Evolutionary conservation across 306 rosid species (phyloP).

Genomic region (Vigna unguiculata): DNA sequence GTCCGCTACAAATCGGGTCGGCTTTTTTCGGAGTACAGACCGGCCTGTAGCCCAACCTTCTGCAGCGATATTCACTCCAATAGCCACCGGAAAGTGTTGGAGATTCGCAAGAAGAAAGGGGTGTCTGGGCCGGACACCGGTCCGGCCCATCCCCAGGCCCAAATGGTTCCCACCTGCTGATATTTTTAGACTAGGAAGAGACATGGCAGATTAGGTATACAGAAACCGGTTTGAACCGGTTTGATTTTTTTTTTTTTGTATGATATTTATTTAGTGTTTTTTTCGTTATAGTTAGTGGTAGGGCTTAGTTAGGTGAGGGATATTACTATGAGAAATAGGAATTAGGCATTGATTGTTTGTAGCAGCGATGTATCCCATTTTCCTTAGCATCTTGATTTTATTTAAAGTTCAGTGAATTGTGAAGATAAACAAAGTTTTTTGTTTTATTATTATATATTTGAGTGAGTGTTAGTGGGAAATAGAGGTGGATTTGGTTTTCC

Average conservation of each 20-base stretch:
- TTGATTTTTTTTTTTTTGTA: constrained; percentile 33
- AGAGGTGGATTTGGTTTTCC: constrained; percentile 8
- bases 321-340: constrained; percentile 45
- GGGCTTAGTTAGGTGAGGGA: constrained; percentile 34
- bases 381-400: constrained; percentile 31
- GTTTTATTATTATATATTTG: no score
- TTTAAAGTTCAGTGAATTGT: constrained; percentile 6
- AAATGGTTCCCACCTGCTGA: constrained; percentile 61
- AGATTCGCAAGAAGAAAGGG: constrained; percentile 78
- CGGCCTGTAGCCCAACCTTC: constrained; percentile 95
- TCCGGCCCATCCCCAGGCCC: constrained; percentile 35
- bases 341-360: constrained; percentile 48
- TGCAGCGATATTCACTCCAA: constrained; percentile 75
- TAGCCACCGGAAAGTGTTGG: constrained; percentile 90
- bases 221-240: constrained; percentile 48
- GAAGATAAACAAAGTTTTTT: neutral
- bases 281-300: constrained; percentile 34
- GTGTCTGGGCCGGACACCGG: constrained; percentile 50
- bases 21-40: constrained; percentile 91
- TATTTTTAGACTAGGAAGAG: constrained; percentile 9
- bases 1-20: constrained; percentile 94
- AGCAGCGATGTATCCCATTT: constrained; percentile 40
- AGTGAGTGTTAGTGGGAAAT: neutral
- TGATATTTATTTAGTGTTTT: constrained; percentile 30
- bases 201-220: constrained; percentile 35